phyloP scores from a whole-genome alignment of 202 grass and related monocot species.

The Hordeum pubiflorum region DNA sequence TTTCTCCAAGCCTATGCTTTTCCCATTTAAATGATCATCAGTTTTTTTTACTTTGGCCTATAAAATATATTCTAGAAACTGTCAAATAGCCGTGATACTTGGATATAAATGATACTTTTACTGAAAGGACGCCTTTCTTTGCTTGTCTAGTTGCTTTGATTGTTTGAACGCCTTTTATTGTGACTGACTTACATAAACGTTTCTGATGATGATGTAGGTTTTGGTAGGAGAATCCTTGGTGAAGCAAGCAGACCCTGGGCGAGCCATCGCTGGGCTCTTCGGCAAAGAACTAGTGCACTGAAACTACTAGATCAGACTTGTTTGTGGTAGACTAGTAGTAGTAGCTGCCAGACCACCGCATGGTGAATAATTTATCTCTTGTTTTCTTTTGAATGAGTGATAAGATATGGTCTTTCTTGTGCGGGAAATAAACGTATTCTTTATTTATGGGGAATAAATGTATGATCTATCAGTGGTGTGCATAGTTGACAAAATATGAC shows the following conservation, averaged over 20 bases:
- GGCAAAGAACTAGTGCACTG: conserved; percentile 53
- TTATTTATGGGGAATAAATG: too few relatives aligned
- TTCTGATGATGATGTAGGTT: conserved; percentile 30
- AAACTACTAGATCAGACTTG: neutral
- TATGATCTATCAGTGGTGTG: too few relatives aligned
- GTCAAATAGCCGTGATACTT: neutral
- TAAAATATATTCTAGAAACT: neutral
- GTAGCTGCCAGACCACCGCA: neutral
- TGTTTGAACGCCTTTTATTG: neutral
- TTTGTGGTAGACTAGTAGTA: neutral
- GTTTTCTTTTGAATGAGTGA: neutral
- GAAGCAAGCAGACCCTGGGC: conserved; percentile 65
- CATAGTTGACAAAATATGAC: too few relatives aligned
- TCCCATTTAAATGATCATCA: neutral
- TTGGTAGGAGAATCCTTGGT: conserved; percentile 87
- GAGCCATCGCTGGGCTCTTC: conserved; percentile 59
- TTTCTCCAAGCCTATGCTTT: neutral
- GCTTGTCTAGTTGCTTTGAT: neutral
- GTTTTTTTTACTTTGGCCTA: neutral
- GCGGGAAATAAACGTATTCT: too few relatives aligned
- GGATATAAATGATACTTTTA: neutral
- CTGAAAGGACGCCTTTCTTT: neutral
- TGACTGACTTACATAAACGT: neutral
- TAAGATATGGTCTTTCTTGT: neutral
- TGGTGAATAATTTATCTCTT: neutral